Conservation (phyloP, 208 protist genomes). For the Trichomonas tenax region DNA sequence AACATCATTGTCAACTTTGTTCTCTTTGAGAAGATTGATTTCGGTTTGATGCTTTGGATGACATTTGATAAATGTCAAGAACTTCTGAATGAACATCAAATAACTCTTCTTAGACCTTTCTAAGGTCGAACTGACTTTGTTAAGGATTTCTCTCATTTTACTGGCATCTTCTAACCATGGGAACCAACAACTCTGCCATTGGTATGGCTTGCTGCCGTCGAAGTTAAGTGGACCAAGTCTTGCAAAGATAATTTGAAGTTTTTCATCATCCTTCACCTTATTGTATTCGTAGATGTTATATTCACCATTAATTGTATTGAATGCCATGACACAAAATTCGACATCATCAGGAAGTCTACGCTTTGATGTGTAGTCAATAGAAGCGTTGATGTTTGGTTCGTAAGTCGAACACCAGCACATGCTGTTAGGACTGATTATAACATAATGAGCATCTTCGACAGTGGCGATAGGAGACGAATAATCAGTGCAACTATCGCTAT, state of each 20-base stretch:
- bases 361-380: not conserved
- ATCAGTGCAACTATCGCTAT: too few relatives aligned
- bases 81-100: not conserved
- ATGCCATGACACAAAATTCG: not conserved
- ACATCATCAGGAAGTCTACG: not conserved
- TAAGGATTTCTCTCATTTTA: not conserved
- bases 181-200: not conserved
- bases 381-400: not conserved
- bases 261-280: not conserved
- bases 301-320: not conserved
- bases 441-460: too few relatives aligned
- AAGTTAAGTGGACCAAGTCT: not conserved
- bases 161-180: not conserved
- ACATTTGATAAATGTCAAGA: not conserved
- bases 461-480: too few relatives aligned
- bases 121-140: not conserved
- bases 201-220: not conserved
- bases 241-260: not conserved
- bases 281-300: not conserved
- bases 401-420: not conserved
- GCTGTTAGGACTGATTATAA: not conserved
- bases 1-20: not conserved
- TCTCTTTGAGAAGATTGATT: not conserved
- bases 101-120: not conserved
- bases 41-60: not conserved